These are phyloP conservation scores for Leucogyrophana mollusca DNA, from an alignment of 768 basidiomycete genomes.

Conservation along the genomic window DNA sequence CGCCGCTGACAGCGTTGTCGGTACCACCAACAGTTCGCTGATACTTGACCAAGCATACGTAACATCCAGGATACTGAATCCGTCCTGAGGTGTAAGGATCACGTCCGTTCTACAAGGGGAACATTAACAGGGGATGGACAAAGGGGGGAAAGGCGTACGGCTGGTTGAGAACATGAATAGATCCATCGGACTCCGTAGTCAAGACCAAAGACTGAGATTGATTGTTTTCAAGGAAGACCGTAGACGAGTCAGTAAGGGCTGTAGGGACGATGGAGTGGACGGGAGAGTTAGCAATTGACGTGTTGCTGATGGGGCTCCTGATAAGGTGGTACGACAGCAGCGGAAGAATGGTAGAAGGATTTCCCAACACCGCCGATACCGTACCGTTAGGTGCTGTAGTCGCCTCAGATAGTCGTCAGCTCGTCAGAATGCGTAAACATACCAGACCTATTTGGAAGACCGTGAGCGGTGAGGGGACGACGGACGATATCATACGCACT, in stretches of 20 bases:
- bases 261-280: background rate
- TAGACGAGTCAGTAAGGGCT: background rate
- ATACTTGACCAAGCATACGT: background rate
- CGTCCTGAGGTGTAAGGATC: background rate
- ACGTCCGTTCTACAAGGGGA: background rate
- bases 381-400: conserved; percentile 3
- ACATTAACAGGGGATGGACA: conserved; percentile 1
- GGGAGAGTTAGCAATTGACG: background rate
- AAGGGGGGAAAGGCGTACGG: conserved; percentile 3
- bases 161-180: background rate
- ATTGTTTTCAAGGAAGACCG: background rate
- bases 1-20: background rate
- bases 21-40: background rate
- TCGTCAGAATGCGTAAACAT: no score
- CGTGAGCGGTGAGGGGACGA: no score
- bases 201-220: background rate
- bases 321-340: background rate
- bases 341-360: background rate
- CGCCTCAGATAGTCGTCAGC: no score
- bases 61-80: background rate
- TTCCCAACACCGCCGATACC: background rate
- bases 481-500: background rate
- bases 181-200: background rate
- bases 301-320: background rate
- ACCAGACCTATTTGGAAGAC: no score